Evolutionary conservation across 2,329 filamentous ascomycete species (phyloP), one percentile per base, ranked within the genome.

Genomic region (Penicillium sp.): DNA sequence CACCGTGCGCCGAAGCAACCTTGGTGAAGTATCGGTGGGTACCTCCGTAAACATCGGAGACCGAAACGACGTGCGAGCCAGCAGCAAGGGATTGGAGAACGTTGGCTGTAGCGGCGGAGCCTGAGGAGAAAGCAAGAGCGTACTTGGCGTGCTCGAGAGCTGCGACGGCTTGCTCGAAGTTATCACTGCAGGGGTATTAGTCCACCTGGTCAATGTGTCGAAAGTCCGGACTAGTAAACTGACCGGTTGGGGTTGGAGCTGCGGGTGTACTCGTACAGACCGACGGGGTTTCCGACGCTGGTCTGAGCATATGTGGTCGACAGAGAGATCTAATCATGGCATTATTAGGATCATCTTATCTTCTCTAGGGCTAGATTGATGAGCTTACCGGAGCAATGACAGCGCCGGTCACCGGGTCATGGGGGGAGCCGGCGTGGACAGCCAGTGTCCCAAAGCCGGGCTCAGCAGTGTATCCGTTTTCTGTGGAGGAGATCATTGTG

Each of bases 21-120:
- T 97, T 92, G 63, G 94, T 99, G 81, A 99, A 99, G 81, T 99
- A 99, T 69, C 94, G 85, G 79, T 99, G 94, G 40, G 94, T 99
- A 66, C 94, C 94, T 66, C 94, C 94, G 75, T 99, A 99, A 67
- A 99, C 92, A 74, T 99, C 94, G 43, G 91, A 96, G 45, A 99
- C 91, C 59, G 91, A 97, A 67, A 99, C 88, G 68, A 99, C 90
- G 78, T 99, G 94, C 45, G 90, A 94, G 60, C 91, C 92, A 12
- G 89, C 83, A 25, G 93, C 91, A 55, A 99, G 84, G 65, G 90
- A 94, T 78, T 97, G 94, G 56, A 99, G 85, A 69, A 99, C 91
- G 66, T 85, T 90, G 58, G 94, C 93, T 0, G 94, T 99, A 52
- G 94, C 91, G 41, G 94, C 93, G 64, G 90, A 96, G 67, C 94